Base-by-base conservation (phyloP, 106 monocot species). In the Acorus gramineus region DNA sequence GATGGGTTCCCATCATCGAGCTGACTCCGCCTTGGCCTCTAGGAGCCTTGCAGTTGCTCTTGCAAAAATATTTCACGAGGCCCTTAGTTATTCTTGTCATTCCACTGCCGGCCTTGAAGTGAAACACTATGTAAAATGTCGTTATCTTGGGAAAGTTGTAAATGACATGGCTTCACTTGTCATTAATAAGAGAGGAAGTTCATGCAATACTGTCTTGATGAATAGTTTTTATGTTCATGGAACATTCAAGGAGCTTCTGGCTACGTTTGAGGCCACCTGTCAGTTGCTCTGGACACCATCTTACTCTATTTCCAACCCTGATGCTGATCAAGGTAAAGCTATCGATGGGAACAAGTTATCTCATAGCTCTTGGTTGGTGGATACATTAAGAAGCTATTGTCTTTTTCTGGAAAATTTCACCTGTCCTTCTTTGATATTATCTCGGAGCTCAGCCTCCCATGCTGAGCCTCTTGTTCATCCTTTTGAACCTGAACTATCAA, bases 171-270 rank as follows among this genome's bases (percentile, higher is more conserved):
- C 65, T 57, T 48, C 70, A 10, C 68, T 90, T 50, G 75, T 71
- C 48, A 71, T 90, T 52, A 83, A 86, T 63, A 75, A 56, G 64
- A 80, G 80, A 57, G 82, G 78, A 2, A 75, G 75, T 14, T 53
- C 76, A 58, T 86, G 90, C 52, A 83, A 77, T 74, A 49, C 86
- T 43, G 64, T 72, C 43, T 44, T 86, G 47, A 75, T 90, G 49
- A 90, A 90, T 60, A 71, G 90, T n/a, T 86, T 90, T 55, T 90
- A 86, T 69, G 85, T 78, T 4, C 77, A 76, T 71, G 90, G 90
- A 59, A 78, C 82, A 66, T 80, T 90, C 44, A 82, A 90, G 65
- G 82, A 82, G 65, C 61, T 90, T 63, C 71, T 90, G 48, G 81
- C 73, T 10, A 90, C 90, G 62, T 90, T 79, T 78, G 81, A 83